Percentiles rank a stretch among this genome's conserved stretches.
These are phyloP conservation scores for Mucor piriformis DNA, from an alignment of 371 early-diverging fungal genomes.

Conservation along the genomic window DNA sequence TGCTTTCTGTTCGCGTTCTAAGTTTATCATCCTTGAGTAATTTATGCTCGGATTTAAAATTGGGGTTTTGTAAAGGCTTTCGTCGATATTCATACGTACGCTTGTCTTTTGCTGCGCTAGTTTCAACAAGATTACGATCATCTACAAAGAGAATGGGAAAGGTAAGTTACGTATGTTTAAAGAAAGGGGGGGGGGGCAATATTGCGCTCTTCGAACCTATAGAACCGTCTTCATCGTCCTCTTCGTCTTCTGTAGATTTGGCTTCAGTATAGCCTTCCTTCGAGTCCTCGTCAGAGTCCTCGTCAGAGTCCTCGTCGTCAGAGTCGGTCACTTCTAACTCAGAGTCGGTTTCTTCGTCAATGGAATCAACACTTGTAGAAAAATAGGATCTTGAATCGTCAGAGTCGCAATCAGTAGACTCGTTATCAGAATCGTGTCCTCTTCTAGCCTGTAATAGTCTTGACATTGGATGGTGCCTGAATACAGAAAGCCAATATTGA, in stretches of 20 bases:
- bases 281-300: background rate
- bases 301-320: background rate
- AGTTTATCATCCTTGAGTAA: slow-evolving; percentile 40
- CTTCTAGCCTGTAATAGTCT: slow-evolving; percentile 9
- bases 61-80: slow-evolving; percentile 60
- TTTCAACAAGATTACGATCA: too few species aligned
- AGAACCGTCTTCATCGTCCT: background rate
- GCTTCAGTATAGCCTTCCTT: background rate
- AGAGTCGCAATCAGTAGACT: background rate
- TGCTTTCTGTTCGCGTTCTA: slow-evolving; percentile 25
- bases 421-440: slow-evolving; percentile 14
- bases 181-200: background rate
- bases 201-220: background rate
- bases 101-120: slow-evolving; percentile 19
- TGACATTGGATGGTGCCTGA: slow-evolving; percentile 6
- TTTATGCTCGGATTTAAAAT: slow-evolving; percentile 62
- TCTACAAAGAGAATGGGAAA: background rate
- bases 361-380: background rate
- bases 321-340: background rate
- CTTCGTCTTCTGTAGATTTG: background rate
- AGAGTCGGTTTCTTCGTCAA: background rate
- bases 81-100: slow-evolving; percentile 57
- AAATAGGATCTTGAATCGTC: background rate
- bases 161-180: background rate
- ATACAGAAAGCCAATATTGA: background rate